A percentile compares a stretch with the other conserved stretches of the same genome.
These are phyloP conservation scores for Alternaria postmessia DNA, from an alignment of 2,329 filamentous ascomycete genomes.

Conservation along the genomic window DNA sequence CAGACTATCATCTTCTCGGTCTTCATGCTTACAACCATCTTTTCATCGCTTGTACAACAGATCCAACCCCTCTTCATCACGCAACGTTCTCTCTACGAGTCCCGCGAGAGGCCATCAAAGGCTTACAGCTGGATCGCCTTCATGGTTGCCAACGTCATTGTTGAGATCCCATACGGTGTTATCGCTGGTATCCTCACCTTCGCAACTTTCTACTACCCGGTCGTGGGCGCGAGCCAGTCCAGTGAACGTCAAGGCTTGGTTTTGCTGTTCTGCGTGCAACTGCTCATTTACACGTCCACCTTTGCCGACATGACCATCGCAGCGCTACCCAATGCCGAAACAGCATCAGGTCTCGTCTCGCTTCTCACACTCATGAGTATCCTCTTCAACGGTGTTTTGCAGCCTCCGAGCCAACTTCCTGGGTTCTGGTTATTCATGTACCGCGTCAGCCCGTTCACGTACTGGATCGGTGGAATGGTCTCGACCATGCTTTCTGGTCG, in stretches of 20 bases:
- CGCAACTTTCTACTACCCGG: constrained; percentile 71
- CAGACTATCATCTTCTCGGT: constrained; percentile 59
- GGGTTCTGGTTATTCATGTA: constrained; percentile 85
- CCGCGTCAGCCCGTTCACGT: constrained; percentile 71
- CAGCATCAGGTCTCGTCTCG: constrained; percentile 67
- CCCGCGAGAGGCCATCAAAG: constrained; percentile 69
- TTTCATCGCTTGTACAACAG: constrained; percentile 60
- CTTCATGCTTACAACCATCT: constrained; percentile 59
- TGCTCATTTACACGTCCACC: constrained; percentile 75
- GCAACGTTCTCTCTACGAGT: constrained; percentile 67
- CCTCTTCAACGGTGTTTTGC: constrained; percentile 64
- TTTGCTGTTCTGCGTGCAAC: constrained; percentile 69
- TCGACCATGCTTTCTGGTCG: constrained; percentile 54
- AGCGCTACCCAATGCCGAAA: constrained; percentile 72
- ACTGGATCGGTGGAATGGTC: constrained; percentile 60
- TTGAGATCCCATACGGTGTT: constrained; percentile 74
- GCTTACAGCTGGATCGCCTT: constrained; percentile 80
- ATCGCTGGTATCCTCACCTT: constrained; percentile 70
- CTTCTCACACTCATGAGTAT: constrained; percentile 66
- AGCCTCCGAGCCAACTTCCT: constrained; percentile 65
- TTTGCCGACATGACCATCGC: constrained; percentile 79
- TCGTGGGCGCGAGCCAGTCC: constrained; percentile 49
- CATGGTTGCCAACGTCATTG: constrained; percentile 73
- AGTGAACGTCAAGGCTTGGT: constrained; percentile 65
- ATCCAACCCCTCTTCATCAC: constrained; percentile 68